Base-by-base conservation (phyloP, 345 rosid species). In the Odontarrhena argentea region DNA sequence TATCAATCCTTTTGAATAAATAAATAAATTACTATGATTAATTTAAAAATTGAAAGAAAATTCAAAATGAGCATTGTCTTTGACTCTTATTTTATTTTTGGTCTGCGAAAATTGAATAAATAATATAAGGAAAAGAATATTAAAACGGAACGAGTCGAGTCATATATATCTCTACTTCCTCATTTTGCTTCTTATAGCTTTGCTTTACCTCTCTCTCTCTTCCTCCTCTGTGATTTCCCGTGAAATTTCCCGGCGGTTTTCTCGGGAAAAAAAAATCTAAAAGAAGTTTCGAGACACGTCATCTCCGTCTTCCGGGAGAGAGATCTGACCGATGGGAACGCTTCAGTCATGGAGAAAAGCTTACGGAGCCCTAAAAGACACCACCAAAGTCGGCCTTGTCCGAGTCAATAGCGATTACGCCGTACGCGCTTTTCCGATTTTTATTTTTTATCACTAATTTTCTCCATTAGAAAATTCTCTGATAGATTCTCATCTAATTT, bases 361-460 rank as follows among this genome's bases (percentile, higher is more conserved):
- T 42, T 95, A 87, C 41, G 99, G 98, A 44, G 99, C 98, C 54
- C 77, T 95, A 79, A 95, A 95, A 69, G 98, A 95, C 63, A 48
- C 86, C 83, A 95, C 99, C 77, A 95, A 95, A 91, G 98, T 95
- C 84, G 99, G 99, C 38, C 91, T 95, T 56, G 98, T 97, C 71
- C 99, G 94, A 55, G 98, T 95, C 79, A 95, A 95, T 81, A 89
- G 96, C 80, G 98, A 91, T 71, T 95, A 78, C 60, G 96, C 99
- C 79, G 99, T 94, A 77, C 47, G 69, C 69, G 25, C 24, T 60
- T 60, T 48, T 36, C 18, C 18, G 38, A 0, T 22, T 30, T 26
- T 40, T 45, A 40, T 66, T 69, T 34, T 24, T 0, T 30, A 3
- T 60, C 42, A 36, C 10, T 7, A 38, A 44, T 10, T 9, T 47